These are phyloP conservation scores for Rubus idaeus DNA, from an alignment of 306 rosid genomes.

Conservation along the genomic window DNA sequence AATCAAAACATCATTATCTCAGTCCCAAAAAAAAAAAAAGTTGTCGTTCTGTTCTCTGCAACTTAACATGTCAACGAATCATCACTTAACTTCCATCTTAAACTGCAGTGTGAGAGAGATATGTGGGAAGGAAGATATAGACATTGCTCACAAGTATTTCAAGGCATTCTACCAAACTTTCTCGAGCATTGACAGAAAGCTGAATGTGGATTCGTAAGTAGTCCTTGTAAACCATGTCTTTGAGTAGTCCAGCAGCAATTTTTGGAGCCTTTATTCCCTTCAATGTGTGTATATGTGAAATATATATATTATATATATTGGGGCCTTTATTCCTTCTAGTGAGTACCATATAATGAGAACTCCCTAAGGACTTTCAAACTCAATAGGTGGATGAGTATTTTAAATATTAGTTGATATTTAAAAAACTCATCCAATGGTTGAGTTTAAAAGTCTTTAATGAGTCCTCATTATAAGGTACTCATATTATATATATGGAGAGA, in stretches of 20 bases:
- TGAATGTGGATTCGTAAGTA: slow-evolving; percentile 60
- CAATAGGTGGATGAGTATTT: too few species aligned
- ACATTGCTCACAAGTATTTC: slow-evolving; percentile 87
- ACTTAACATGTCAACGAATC: neutral
- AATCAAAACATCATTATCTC: too few species aligned
- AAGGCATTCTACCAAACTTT: slow-evolving; percentile 81
- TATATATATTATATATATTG: too few species aligned
- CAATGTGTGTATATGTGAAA: neutral
- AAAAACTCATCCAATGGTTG: too few species aligned
- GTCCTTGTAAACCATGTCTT: neutral
- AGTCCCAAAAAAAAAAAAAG: too few species aligned
- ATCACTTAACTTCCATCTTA: neutral
- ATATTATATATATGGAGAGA: neutral
- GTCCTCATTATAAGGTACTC: too few species aligned
- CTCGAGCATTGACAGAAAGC: slow-evolving; percentile 72
- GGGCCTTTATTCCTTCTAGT: too few species aligned
- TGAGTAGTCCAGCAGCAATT: neutral
- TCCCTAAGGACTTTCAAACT: too few species aligned
- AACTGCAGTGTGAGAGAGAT: slow-evolving; percentile 82
- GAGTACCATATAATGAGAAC: too few species aligned
- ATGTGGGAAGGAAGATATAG: slow-evolving; percentile 90
- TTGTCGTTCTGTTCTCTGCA: neutral
- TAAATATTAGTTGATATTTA: too few species aligned
- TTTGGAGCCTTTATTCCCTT: neutral
- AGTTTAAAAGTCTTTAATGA: too few species aligned